Conservation (phyloP, 177 flowering plant genomes). For the Telopea speciosissima region DNA sequence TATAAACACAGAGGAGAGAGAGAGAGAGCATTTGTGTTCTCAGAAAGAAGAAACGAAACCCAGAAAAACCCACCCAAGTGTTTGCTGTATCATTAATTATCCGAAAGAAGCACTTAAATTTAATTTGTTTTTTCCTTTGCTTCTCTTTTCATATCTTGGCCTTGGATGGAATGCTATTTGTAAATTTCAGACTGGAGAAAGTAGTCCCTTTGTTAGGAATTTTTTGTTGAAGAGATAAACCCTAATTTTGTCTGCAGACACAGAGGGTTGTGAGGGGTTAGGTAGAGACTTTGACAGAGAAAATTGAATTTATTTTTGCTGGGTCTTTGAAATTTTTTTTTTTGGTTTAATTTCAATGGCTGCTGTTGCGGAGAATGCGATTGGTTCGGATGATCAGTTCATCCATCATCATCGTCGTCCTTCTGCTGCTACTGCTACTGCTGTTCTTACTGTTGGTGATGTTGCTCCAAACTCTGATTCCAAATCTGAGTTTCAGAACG, state of each 20-base stretch:
- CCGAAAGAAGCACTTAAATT: no score
- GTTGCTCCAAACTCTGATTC: conserved; percentile 7
- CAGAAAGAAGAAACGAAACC: no score
- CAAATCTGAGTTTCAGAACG: conserved; percentile 35
- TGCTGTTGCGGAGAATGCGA: conserved; percentile 26
- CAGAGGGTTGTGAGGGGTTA: background rate
- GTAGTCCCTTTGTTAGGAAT: background rate
- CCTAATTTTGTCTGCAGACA: background rate
- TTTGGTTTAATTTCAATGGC: conserved; percentile 15
- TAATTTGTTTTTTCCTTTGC: no score
- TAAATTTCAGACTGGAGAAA: background rate
- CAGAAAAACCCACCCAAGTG: no score
- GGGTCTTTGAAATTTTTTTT: background rate
- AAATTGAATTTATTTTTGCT: background rate
- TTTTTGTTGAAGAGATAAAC: background rate
- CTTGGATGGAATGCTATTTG: background rate
- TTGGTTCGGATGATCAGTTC: conserved; percentile 15
- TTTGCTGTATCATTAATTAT: no score
- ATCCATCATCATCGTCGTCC: conserved; percentile 13
- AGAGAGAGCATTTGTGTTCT: background rate
- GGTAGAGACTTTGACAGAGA: background rate
- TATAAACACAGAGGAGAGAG: background rate
- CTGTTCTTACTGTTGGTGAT: background rate
- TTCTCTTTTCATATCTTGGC: background rate
- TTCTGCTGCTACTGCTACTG: background rate